Base-by-base conservation (phyloP, 2,329 filamentous ascomycete species). In the Colletotrichum sp. region DNA sequence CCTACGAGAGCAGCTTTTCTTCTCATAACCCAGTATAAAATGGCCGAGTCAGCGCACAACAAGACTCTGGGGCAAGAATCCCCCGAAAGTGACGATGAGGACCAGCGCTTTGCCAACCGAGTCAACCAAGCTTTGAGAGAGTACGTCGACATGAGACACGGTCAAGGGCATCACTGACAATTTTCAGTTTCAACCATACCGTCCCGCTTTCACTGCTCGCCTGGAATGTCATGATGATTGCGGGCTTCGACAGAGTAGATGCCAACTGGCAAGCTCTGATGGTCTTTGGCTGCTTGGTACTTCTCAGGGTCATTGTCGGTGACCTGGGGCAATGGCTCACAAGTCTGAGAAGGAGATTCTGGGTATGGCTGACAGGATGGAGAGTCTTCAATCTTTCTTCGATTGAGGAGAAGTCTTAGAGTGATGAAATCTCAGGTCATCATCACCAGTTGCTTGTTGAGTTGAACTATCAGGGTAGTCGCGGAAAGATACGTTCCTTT, bases 161-260 rank as follows among this genome's bases (percentile, higher is more conserved):
- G 1, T 10, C 39, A 0, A 44, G 18, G 39, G 9, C 3, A 44
- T 44, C 1, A 1, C 39, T 44, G 1, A 44, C 0, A 12, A 0
- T 4, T 1, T 1, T 0, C 39, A 44, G 39, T 2, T 44, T 44
- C 18, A 44, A 44, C 5, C 39, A 44, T 44, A n/a, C 39, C 18
- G 39, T 44, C 1, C 39, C 39, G 9, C 39, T 44, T 2, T n/a
- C 39, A 5, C 39, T 44, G 18, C 39, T 44, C 39, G 8, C 36
- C 8, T 9, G 8, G 4, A 3, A n/a, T n/a, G 39, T 44, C 2
- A 44, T 6, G 39, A 1, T n/a, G 39, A 44, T 44, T 0, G 1
- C 0, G 18, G 18, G 39, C 39, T n/a, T 44, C 18, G 39, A 44
- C 39, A 44, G 1, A 2, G 39, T 44, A 44, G 39, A 44, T n/a